Conservation (phyloP, 2,329 filamentous ascomycete species). For the Pseudogymnoascus sp. region DNA sequence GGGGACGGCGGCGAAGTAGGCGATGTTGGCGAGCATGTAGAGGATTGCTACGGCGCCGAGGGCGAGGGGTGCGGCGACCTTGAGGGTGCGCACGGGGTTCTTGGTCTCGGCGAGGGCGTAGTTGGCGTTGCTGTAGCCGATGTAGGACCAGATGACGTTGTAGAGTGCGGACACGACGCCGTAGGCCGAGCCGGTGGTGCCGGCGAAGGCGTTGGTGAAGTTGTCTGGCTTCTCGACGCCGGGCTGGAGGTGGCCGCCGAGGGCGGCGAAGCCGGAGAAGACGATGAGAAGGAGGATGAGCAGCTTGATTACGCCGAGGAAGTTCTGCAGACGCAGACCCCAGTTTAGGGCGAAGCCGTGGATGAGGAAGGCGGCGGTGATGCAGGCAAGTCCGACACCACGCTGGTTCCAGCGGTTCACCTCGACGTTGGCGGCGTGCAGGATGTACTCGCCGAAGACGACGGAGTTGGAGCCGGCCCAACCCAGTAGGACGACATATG, state of each 20-base stretch:
- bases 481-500: constrained; percentile 56
- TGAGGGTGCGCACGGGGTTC: constrained; percentile 57
- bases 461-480: constrained; percentile 63
- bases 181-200: constrained; percentile 59
- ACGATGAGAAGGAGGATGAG: constrained; percentile 59
- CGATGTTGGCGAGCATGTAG: constrained; percentile 61
- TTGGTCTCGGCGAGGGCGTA: constrained; percentile 59
- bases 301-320: constrained; percentile 61
- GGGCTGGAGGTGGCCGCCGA: constrained; percentile 48
- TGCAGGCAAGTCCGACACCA: constrained; percentile 58
- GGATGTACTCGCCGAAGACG: constrained; percentile 64
- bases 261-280: constrained; percentile 52
- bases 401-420: constrained; percentile 61
- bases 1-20: constrained; percentile 56
- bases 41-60: constrained; percentile 51
- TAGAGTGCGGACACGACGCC: constrained; percentile 63
- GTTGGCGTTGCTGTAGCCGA: constrained; percentile 63
- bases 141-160: constrained; percentile 65
- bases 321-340: constrained; percentile 61
- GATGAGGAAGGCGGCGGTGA: constrained; percentile 58
- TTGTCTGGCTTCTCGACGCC: constrained; percentile 54
- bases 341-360: constrained; percentile 58
- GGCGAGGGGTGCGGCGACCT: constrained; percentile 56
- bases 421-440: constrained; percentile 56
- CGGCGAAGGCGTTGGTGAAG: constrained; percentile 57